phyloP scores from a whole-genome alignment of 2,329 filamentous ascomycete species.

The Epichloe gansuensis region DNA sequence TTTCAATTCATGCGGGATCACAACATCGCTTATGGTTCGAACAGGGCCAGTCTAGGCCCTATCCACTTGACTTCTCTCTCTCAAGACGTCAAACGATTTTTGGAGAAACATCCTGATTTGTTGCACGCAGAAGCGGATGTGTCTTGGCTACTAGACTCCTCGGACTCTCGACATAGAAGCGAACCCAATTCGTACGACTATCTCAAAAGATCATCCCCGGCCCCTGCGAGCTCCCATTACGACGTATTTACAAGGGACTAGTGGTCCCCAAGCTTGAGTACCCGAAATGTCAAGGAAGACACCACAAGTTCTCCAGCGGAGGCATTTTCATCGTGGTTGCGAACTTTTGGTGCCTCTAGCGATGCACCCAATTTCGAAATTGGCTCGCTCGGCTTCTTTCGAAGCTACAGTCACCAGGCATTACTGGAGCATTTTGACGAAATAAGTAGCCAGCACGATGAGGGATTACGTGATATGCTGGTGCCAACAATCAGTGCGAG shows the following conservation, averaged over 20 bases:
- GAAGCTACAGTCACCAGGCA: slow-evolving; percentile 30
- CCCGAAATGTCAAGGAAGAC: background rate
- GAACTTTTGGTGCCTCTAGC: slow-evolving; percentile 34
- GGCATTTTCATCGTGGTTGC: slow-evolving; percentile 20
- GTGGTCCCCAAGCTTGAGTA: slow-evolving; percentile 1
- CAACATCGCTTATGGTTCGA: slow-evolving; percentile 66
- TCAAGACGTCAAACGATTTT: slow-evolving; percentile 32
- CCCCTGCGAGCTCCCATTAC: background rate
- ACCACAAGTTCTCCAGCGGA: slow-evolving; percentile 15
- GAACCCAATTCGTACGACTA: background rate
- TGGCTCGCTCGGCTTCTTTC: slow-evolving; percentile 38
- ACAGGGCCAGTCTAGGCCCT: slow-evolving; percentile 35
- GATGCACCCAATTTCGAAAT: slow-evolving; percentile 44
- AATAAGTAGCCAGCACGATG: slow-evolving; percentile 35
- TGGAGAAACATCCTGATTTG: slow-evolving; percentile 30
- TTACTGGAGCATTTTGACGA: slow-evolving; percentile 39
- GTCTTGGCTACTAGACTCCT: slow-evolving; percentile 30
- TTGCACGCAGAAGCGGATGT: slow-evolving; percentile 36
- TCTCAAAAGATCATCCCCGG: background rate
- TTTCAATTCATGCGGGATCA: slow-evolving; percentile 79
- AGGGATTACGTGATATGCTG: slow-evolving; percentile 34
- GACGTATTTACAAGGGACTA: slow-evolving; percentile 1
- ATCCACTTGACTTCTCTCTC: slow-evolving; percentile 31
- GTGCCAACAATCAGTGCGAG: slow-evolving; percentile 42
- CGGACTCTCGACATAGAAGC: background rate